Evolutionary conservation across 495 filamentous ascomycete species (phyloP).

Genomic region (Penicillium canescens): DNA sequence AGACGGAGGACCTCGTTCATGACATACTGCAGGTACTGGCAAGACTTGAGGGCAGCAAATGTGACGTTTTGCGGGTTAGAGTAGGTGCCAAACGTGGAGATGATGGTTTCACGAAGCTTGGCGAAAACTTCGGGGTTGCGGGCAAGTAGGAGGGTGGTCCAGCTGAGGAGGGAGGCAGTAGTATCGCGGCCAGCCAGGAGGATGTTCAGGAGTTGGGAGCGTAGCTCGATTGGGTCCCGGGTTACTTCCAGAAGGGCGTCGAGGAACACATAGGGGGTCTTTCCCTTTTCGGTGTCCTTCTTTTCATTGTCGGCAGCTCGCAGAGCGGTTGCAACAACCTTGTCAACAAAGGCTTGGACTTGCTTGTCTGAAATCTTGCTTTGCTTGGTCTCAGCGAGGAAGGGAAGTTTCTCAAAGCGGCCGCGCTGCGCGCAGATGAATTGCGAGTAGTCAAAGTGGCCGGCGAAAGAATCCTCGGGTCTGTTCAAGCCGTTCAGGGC

Average conservation of each 20-base stretch:
- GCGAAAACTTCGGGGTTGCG: slow-evolving; percentile 41
- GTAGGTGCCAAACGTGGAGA: slow-evolving; percentile 45
- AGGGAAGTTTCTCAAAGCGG: slow-evolving; percentile 55
- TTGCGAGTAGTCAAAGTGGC: slow-evolving; percentile 43
- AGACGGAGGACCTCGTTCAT: slow-evolving; percentile 55
- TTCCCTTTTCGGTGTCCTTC: slow-evolving; percentile 10
- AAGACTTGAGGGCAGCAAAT: slow-evolving; percentile 44
- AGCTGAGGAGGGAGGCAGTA: slow-evolving; percentile 61
- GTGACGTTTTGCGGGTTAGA: slow-evolving; percentile 33
- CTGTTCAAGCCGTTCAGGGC: slow-evolving; percentile 24
- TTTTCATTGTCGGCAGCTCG: slow-evolving; percentile 2
- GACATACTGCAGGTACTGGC: slow-evolving; percentile 51
- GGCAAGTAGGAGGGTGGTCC: slow-evolving; percentile 65
- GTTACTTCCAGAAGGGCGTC: slow-evolving; percentile 37
- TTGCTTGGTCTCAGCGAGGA: slow-evolving; percentile 49
- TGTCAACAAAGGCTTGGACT: slow-evolving; percentile 54
- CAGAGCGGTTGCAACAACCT: slow-evolving; percentile 41
- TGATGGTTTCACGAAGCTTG: slow-evolving; percentile 52
- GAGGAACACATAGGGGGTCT: slow-evolving; percentile 39
- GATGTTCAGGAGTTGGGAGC: slow-evolving; percentile 60
- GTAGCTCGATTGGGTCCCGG: slow-evolving; percentile 49
- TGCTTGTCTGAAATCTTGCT: slow-evolving; percentile 41
- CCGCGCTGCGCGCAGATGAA: slow-evolving; percentile 33
- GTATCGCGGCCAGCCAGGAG: slow-evolving; percentile 57
- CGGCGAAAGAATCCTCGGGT: slow-evolving; percentile 35